phyloP scores from a whole-genome alignment of 345 rosid genomes.

The Cardiospermum halicacabum region DNA sequence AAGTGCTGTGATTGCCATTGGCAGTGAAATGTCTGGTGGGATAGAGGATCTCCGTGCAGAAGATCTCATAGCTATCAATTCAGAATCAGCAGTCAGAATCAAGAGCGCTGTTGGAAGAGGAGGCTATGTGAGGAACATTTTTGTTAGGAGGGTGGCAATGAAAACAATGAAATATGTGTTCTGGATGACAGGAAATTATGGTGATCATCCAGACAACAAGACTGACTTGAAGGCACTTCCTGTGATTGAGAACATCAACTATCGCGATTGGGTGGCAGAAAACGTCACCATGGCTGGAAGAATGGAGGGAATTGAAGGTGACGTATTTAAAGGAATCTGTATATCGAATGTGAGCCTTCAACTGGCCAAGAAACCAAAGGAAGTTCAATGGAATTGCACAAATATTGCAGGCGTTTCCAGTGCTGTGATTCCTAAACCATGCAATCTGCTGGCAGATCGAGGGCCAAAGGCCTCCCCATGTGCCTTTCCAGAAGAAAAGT shows the following conservation, averaged over 20 bases:
- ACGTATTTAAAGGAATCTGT: conserved; percentile 67
- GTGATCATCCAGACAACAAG: conserved; percentile 63
- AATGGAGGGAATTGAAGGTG: conserved; percentile 54
- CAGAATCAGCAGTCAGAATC: conserved; percentile 74
- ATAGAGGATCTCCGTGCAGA: conserved; percentile 75
- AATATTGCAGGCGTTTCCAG: conserved; percentile 54
- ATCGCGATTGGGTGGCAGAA: conserved; percentile 62
- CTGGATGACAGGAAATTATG: conserved; percentile 90
- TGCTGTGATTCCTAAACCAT: conserved; percentile 56
- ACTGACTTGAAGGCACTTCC: conserved; percentile 72
- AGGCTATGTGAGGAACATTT: conserved; percentile 70
- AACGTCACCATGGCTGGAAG: conserved; percentile 67
- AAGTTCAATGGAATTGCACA: conserved; percentile 78
- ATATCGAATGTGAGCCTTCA: conserved; percentile 70
- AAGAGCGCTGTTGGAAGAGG: conserved; percentile 81
- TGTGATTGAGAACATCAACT: conserved; percentile 53
- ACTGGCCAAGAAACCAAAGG: conserved; percentile 38
- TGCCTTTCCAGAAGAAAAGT: conserved; percentile 49
- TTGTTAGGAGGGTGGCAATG: conserved; percentile 61
- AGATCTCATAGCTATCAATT: conserved; percentile 61
- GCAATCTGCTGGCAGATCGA: conserved; percentile 42
- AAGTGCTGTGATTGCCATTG: conserved; percentile 86
- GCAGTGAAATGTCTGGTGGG: conserved; percentile 95
- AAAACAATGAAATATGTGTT: conserved; percentile 74
- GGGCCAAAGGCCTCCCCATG: conserved; percentile 37